Percentiles rank a stretch among this genome's conserved stretches.
Conservation (phyloP, 2,329 filamentous ascomycete genomes). For the Chrysoporthe deuterocubensis region DNA sequence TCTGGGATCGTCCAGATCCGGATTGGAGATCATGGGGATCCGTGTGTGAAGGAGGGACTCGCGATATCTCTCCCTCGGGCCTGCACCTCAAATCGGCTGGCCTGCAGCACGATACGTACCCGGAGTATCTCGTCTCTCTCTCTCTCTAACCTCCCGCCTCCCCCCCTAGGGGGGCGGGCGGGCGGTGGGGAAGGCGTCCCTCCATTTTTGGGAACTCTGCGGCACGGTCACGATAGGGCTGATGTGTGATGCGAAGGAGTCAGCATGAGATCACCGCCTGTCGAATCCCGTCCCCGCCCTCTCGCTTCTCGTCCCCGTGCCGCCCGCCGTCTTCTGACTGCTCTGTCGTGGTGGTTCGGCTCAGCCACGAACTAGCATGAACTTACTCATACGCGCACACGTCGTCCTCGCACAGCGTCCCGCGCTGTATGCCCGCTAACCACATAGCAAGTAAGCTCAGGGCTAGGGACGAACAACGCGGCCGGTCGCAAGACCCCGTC, state of each 20-base stretch:
- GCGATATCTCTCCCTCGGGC: too few relatives aligned
- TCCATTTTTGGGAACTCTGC: not conserved
- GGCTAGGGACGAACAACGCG: too few relatives aligned
- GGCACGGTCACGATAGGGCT: slow-evolving; percentile 5
- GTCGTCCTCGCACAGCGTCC: not conserved
- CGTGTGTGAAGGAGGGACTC: too few relatives aligned
- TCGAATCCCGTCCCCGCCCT: not conserved
- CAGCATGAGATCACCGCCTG: not conserved
- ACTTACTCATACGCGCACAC: not conserved
- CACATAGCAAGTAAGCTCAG: too few relatives aligned
- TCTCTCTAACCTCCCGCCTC: too few relatives aligned
- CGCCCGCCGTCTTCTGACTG: not conserved
- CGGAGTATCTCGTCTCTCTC: too few relatives aligned
- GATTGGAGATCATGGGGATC: not conserved
- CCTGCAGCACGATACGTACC: too few relatives aligned
- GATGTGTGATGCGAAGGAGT: slow-evolving; percentile 6
- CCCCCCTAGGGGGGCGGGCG: too few relatives aligned
- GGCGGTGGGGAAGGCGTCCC: too few relatives aligned
- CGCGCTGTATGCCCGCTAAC: not conserved
- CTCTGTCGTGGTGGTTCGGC: not conserved
- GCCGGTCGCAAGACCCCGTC: too few relatives aligned
- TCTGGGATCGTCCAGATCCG: not conserved
- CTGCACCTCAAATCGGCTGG: too few relatives aligned
- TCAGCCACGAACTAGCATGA: slow-evolving; percentile 2
- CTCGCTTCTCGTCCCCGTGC: not conserved